A percentile compares a stretch with the other conserved stretches of the same genome.
phyloP scores from a whole-genome alignment of 202 grass and related monocot species.

The Musa balbisiana region DNA sequence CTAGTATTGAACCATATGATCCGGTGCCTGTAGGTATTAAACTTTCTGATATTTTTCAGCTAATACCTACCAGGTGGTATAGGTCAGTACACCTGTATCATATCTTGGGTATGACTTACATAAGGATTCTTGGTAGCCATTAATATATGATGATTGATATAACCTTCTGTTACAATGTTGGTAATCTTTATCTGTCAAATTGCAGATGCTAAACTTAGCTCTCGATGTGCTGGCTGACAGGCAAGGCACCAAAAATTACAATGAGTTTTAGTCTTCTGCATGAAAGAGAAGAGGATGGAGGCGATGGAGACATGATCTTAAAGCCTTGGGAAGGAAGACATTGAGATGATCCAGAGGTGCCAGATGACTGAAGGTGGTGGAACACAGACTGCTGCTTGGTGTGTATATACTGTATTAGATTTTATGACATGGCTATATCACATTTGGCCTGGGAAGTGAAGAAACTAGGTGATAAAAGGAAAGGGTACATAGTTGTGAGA shows the following conservation, averaged over 20 bases:
- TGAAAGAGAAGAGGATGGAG: background rate
- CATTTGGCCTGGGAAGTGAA: background rate
- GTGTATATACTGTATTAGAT: slow-evolving; percentile 2
- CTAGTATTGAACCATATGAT: no score
- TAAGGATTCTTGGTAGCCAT: no score
- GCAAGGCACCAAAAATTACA: background rate
- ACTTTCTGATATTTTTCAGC: no score
- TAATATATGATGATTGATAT: no score
- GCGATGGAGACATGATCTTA: background rate
- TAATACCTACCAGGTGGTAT: no score
- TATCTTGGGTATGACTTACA: no score
- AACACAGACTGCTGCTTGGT: background rate
- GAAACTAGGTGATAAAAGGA: slow-evolving; percentile 1
- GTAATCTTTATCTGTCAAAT: no score
- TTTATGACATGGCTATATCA: background rate
- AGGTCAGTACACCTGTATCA: no score
- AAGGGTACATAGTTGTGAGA: background rate
- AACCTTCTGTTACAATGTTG: no score
- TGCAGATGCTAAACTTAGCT: background rate
- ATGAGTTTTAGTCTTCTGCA: background rate
- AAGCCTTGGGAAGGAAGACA: background rate
- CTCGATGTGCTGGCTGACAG: background rate
- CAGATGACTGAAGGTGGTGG: no score
- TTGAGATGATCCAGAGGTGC: background rate
- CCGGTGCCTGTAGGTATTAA: no score